Base-by-base conservation (phyloP, 1,284 basidiomycete genomes). In the Puccinia sorghi region DNA sequence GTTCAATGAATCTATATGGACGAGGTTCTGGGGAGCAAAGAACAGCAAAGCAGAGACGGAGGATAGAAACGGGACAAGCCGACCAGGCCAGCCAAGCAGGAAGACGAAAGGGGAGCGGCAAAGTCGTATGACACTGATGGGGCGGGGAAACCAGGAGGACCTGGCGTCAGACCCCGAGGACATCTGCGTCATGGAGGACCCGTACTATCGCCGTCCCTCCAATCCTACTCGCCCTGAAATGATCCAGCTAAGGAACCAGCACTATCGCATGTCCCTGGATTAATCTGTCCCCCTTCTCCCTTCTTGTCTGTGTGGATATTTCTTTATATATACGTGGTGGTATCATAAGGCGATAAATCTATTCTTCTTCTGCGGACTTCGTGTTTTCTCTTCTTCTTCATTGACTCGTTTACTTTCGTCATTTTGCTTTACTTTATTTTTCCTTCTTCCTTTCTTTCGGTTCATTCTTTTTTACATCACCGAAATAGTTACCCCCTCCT, bases 181-280 rank as follows among this genome's bases (percentile, higher is more conserved):
- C 4, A 61, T 61, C 57, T 20, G 25, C 41, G 46, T 43, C n/a
- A 25, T 66, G 11, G 46, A 48, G 12, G 22, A 66, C 1, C 4
- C 25, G 13, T 6, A 66, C 48, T 43, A 46, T 48, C 64, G 46
- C 13, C 20, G n/a, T 1, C 46, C 64, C 3, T n/a, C n/a, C n/a
- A n/a, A n/a, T n/a, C n/a, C n/a, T n/a, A 66, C 8, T 48, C 39
- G 46, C 13, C n/a, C 41, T 2, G 64, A 66, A 46, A 66, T 66
- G 64, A 66, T 66, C 41, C 41, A 66, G 8, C 41, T 66, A 1
- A 46, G 25, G 39, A 43, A 25, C 20, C 64, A 66, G 20, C 64
- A 46, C 0, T 50, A 66, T 27, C 41, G 64, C 46, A 66, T 66
- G 64, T 66, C 64, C n/a, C 46, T 66, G 64, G 64, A 66, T 66